A percentile compares a stretch with the other conserved stretches of the same genome.
phyloP scores from a whole-genome alignment of 768 basidiomycete genomes.

The Rossbeevera mucosa region DNA sequence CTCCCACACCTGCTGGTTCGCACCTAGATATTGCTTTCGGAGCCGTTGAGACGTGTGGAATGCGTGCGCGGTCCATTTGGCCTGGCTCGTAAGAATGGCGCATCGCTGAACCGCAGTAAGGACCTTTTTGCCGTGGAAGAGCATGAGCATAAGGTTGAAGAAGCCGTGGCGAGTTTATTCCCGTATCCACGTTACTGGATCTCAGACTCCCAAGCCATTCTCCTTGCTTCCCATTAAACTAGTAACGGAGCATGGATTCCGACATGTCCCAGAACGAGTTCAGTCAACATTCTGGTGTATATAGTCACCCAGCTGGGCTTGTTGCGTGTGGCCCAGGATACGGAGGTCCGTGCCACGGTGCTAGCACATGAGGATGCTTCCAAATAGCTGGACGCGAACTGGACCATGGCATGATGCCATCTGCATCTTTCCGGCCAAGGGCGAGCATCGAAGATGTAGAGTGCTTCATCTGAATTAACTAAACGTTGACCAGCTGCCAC shows the following conservation, averaged over 20 bases:
- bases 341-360: too few relatives aligned
- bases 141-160: conserved; percentile 8
- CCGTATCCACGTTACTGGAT: not conserved
- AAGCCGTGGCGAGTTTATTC: not conserved
- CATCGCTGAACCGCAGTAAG: conserved; percentile 5
- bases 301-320: too few relatives aligned
- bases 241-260: too few relatives aligned
- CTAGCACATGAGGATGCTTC: not conserved
- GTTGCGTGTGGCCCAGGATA: too few relatives aligned
- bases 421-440: not conserved
- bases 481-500: too few relatives aligned
- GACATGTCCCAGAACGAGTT: too few relatives aligned
- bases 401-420: too few relatives aligned
- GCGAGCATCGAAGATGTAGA: not conserved
- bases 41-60: conserved; percentile 40
- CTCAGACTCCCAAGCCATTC: not conserved
- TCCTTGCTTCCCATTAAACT: not conserved
- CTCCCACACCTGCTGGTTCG: conserved; percentile 38
- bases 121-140: conserved; percentile 6
- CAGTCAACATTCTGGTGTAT: too few relatives aligned
- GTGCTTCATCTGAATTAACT: not conserved
- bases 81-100: conserved; percentile 11
- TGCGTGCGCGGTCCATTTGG: conserved; percentile 21
- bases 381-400: not conserved
- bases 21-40: conserved; percentile 41